These are phyloP conservation scores for Fusarium caatingaense DNA, from an alignment of 2,329 filamentous ascomycete genomes.

Conservation along the genomic window DNA sequence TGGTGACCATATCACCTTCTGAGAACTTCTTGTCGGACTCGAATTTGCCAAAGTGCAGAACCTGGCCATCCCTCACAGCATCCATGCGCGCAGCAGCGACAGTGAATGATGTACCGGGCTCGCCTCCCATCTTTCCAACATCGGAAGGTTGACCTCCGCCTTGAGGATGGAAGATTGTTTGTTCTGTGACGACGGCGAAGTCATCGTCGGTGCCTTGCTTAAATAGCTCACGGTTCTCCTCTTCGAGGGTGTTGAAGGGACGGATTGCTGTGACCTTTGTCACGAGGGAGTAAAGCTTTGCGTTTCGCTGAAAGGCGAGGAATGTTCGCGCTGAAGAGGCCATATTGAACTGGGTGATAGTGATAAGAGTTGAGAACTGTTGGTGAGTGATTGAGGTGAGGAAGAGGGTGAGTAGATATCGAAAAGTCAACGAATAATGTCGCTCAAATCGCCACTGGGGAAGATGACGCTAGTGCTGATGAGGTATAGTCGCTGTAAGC, in stretches of 20 bases:
- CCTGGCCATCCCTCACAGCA: constrained; percentile 60
- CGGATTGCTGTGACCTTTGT: constrained; percentile 60
- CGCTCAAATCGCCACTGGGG: not conserved
- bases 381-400: not conserved
- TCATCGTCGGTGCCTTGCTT: constrained; percentile 64
- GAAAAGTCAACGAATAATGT: not conserved
- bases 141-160: constrained; percentile 81
- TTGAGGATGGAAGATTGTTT: constrained; percentile 81
- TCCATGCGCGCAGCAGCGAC: constrained; percentile 69
- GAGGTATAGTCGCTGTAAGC: not conserved
- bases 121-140: constrained; percentile 64
- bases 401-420: not conserved
- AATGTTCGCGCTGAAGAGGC: constrained; percentile 32
- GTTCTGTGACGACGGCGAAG: constrained; percentile 68
- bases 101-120: constrained; percentile 53
- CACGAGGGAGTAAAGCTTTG: constrained; percentile 56
- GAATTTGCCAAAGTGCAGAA: constrained; percentile 76
- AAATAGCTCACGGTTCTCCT: constrained; percentile 66
- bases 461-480: not conserved
- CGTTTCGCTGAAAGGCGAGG: constrained; percentile 59
- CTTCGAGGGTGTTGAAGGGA: constrained; percentile 62
- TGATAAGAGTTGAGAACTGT: not conserved
- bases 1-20: constrained; percentile 60
- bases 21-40: constrained; percentile 49
- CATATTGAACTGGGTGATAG: constrained; percentile 18